Evolutionary conservation across 371 early-diverging fungal species (phyloP).

Genomic region (Dichotomocladium elegans): DNA sequence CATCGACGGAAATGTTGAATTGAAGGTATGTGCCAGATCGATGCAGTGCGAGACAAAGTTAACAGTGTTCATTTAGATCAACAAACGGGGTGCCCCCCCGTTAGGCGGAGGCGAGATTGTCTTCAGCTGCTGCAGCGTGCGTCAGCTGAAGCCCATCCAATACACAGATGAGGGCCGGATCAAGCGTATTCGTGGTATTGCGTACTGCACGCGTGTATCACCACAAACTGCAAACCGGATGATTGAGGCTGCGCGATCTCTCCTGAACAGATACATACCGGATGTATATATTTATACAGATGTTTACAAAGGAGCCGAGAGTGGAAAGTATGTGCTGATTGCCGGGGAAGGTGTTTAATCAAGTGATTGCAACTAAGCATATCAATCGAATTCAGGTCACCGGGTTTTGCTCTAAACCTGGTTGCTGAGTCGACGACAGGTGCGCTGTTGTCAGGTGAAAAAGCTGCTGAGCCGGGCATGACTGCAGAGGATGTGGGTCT

Average conservation of each 20-base stretch:
- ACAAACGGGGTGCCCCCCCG: constrained; percentile 92
- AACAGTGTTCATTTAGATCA: constrained; percentile 46
- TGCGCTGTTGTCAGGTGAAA: constrained; percentile 79
- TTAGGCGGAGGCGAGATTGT: constrained; percentile 91
- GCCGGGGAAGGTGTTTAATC: no score
- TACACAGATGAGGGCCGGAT: constrained; percentile 82
- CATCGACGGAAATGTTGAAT: constrained; percentile 75
- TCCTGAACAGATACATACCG: constrained; percentile 86
- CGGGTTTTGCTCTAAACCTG: constrained; percentile 89
- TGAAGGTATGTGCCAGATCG: constrained; percentile 52
- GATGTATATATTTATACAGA: constrained; percentile 97
- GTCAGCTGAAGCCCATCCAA: constrained; percentile 77
- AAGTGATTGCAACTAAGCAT: no score
- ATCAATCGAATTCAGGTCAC: constrained; percentile 64
- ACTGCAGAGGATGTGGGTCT: constrained; percentile 90
- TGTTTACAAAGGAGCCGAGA: constrained; percentile 92
- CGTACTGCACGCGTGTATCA: constrained; percentile 88
- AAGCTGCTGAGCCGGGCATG: constrained; percentile 69
- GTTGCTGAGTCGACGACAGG: constrained; percentile 92
- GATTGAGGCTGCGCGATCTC: constrained; percentile 81
- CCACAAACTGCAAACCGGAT: constrained; percentile 94
- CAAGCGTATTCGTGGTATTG: constrained; percentile 94
- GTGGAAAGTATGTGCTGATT: constrained; percentile 72
- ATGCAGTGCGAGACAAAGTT: background rate
- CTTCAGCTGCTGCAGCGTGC: constrained; percentile 82